Base-by-base conservation (phyloP, 768 basidiomycete species). In the Hypholoma sublateritium region DNA sequence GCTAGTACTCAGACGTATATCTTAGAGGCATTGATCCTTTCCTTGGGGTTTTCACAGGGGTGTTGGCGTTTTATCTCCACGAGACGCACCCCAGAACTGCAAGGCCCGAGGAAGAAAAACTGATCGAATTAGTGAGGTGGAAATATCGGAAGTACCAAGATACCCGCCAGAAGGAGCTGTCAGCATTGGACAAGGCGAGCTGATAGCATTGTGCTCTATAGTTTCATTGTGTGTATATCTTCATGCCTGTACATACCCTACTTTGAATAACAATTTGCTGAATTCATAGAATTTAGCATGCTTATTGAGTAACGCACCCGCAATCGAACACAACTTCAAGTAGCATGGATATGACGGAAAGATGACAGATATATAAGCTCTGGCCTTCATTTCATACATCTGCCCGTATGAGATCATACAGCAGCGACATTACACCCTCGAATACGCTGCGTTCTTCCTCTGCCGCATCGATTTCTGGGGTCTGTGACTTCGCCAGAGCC, bases 11-110 rank as follows among this genome's bases (percentile, higher is more conserved):
- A 59, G 47, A 58, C 57, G 42, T 42, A 12, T 50, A 42, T 39
- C 39, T 37, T 59, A 93, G 91, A 24, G 68, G 80, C 1, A 63
- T 91, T 4, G 92, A 94, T 70, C 85, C 88, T 4, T 55, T 90
- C 14, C 71, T 94, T 39, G 92, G 91, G 6, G 71, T 92, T 51
- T 86, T 91, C 66, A 92, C 91, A 1, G 92, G 92, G 12, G 69
- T 83, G 39, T 70, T 92, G 42, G 92, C 92, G 5, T 93, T 85
- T 69, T 86, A 90, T 68, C 81, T 94, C 36, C 82, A 89, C 69
- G 91, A 94, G 68, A 87, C 77, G 25, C 84, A 93, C 69, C 92
- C 91, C 5, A 84, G 91, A 37, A 89, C 85, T 4, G 85, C 80
- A 8, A 76, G 85, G 14, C 74, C 80, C 0, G 72, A 77, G 22